Base-by-base conservation (phyloP, 1,139 yeast species). In the Kodamaea derodonti region DNA sequence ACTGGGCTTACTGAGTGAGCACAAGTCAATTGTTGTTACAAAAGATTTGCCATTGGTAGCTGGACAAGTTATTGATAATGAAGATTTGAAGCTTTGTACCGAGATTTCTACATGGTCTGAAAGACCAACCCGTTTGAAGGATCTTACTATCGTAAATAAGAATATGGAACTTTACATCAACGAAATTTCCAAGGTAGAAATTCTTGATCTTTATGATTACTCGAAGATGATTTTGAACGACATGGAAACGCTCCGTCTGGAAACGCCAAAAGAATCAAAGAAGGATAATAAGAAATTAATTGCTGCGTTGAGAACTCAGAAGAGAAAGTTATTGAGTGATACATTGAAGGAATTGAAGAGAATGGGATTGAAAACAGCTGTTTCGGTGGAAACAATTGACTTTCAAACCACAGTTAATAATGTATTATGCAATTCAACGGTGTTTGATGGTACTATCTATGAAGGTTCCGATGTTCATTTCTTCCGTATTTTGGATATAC, bases 231-330 rank as follows among this genome's bases (percentile, higher is more conserved):
- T 84, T 12, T 49, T 73, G 3, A 67, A 59, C 15, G 83, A 80
- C 35, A 79, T 87, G 59, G 80, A 79, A 6, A 59, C 74, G 20
- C 67, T 92, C 32, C 72, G 78, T 33, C 69, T 74, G 29, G 95
- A 84, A 47, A 94, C 98, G 0, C 98, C 98, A 2, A 60, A 65
- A 3, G 72, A 65, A 6, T 66, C 73, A 45, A 81, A 74, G 9
- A 88, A 90, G 36, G 94, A 83, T 26, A 80, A 77, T 47, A 88
- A 90, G 62, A 84, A 84, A 52, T 41, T 64, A 1, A 68, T 88
- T 24, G 82, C 92, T 2, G 72, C 88, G 3, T 66, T 94, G 54
- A 85, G 83, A 49, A 72, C 81, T 27, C 94, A 87, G 50, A 94
- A 92, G 61, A 70, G 82, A 42, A 84, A 83, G 46, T 60, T 87